Percentiles rank a stretch among this genome's conserved stretches.
These are phyloP conservation scores for Phialophora verrucosa DNA, from an alignment of 2,329 filamentous ascomycete genomes.

Conservation along the genomic window DNA sequence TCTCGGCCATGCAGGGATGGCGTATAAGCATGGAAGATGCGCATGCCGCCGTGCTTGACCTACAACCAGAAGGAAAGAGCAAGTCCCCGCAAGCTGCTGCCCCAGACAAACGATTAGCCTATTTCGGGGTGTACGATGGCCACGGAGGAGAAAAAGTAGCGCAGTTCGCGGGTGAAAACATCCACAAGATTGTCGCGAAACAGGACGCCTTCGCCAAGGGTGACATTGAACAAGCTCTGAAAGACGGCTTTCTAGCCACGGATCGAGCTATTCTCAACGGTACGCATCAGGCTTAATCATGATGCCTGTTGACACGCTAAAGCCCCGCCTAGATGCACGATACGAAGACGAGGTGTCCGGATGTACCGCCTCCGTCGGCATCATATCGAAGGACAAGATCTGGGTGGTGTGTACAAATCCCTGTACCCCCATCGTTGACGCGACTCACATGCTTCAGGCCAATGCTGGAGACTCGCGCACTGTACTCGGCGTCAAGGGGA, in stretches of 20 bases:
- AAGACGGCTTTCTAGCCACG: constrained; percentile 95
- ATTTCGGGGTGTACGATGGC: constrained; percentile 97
- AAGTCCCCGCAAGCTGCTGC: constrained; percentile 64
- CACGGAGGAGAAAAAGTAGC: constrained; percentile 98
- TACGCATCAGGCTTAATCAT: constrained; percentile 51
- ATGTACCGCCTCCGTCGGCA: constrained; percentile 89
- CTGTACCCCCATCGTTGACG: background rate
- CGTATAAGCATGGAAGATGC: constrained; percentile 99
- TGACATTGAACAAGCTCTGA: constrained; percentile 92
- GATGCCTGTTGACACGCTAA: constrained; percentile 27
- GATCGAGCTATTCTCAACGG: constrained; percentile 95
- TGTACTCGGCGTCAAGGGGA: constrained; percentile 93
- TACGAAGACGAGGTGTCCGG: constrained; percentile 98
- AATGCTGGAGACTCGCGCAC: constrained; percentile 96
- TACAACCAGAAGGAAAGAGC: constrained; percentile 66
- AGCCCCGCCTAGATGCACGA: constrained; percentile 73
- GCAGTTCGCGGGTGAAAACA: constrained; percentile 86
- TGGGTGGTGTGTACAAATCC: constrained; percentile 73
- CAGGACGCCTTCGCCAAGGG: constrained; percentile 91
- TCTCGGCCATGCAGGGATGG: constrained; percentile 99
- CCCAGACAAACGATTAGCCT: constrained; percentile 77
- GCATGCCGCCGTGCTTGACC: constrained; percentile 86
- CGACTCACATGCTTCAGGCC: constrained; percentile 64
- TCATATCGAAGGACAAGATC: constrained; percentile 90
- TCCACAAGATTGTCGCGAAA: constrained; percentile 92